Evolutionary conservation across 257 asterid genomes (phyloP).

Genomic region (Scutellaria barbata): DNA sequence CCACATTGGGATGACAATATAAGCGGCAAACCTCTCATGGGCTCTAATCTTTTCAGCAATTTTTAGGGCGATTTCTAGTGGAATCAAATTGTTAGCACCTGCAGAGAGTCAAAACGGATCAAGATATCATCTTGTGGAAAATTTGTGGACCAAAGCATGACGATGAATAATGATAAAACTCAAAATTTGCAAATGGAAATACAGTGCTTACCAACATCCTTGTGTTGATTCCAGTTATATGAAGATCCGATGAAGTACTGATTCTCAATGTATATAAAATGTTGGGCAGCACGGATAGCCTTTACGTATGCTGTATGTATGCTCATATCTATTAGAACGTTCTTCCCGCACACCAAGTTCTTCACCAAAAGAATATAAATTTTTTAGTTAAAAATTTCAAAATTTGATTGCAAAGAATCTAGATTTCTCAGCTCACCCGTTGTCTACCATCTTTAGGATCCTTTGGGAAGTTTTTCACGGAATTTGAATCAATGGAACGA

Average conservation of each 20-base stretch:
- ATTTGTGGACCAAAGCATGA: not conserved
- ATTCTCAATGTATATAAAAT: conserved; percentile 89
- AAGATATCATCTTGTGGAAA: not conserved
- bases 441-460: conserved; percentile 81
- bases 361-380: conserved; percentile 39
- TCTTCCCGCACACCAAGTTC: conserved; percentile 96
- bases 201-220: conserved; percentile 67
- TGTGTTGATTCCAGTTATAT: conserved; percentile 82
- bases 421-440: conserved; percentile 56
- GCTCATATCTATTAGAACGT: conserved; percentile 95
- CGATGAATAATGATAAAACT: not conserved
- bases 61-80: conserved; percentile 93
- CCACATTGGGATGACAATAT: conserved; percentile 97
- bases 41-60: conserved; percentile 86
- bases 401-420: conserved; percentile 20
- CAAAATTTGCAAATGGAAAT: not conserved
- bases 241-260: conserved; percentile 99
- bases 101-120: conserved; percentile 28
- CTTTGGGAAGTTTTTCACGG: conserved; percentile 92
- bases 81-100: conserved; percentile 98
- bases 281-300: conserved; percentile 97
- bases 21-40: conserved; percentile 88
- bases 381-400: conserved; percentile 19
- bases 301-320: conserved; percentile 91
- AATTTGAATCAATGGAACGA: conserved; percentile 97